Evolutionary conservation across 495 filamentous ascomycete species (phyloP).

Genomic region (Penicillium robsamsonii): DNA sequence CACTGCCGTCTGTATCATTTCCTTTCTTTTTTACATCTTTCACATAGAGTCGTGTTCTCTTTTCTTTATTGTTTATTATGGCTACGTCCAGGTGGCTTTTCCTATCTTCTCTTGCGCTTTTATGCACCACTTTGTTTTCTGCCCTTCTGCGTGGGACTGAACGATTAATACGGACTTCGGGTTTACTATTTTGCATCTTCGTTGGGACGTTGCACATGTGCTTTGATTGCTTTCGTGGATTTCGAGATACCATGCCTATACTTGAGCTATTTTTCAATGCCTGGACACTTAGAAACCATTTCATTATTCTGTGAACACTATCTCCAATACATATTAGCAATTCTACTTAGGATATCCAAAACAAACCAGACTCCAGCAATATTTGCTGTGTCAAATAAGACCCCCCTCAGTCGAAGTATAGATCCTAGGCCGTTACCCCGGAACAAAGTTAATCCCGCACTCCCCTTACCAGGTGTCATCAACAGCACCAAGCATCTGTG

Average conservation of each 20-base stretch:
- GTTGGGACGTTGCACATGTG: constrained; percentile 6
- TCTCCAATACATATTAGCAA: background rate
- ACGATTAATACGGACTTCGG: constrained; percentile 22
- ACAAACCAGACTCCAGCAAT: background rate
- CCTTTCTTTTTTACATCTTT: constrained; percentile 1
- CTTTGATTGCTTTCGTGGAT: constrained; percentile 20
- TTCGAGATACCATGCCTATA: constrained; percentile 33
- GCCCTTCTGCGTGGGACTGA: constrained; percentile 9
- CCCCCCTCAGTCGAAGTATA: constrained; percentile 7
- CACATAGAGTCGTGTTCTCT: constrained; percentile 16
- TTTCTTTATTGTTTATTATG: constrained; percentile 11
- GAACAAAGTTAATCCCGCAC: constrained; percentile 26
- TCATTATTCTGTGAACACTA: background rate
- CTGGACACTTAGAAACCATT: constrained; percentile 16
- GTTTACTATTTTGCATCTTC: constrained; percentile 12
- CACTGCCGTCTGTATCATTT: constrained; percentile 5
- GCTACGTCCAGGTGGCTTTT: constrained; percentile 22
- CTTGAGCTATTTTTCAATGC: constrained; percentile 22
- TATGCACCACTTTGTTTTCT: constrained; percentile 15
- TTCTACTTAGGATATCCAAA: background rate
- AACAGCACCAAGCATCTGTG: constrained; percentile 26
- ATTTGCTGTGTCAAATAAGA: background rate
- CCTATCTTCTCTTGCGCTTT: constrained; percentile 9
- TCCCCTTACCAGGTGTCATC: constrained; percentile 37
- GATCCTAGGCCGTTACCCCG: constrained; percentile 7